Conservation (phyloP, 331 rosid species). For the Quercus lobata region DNA sequence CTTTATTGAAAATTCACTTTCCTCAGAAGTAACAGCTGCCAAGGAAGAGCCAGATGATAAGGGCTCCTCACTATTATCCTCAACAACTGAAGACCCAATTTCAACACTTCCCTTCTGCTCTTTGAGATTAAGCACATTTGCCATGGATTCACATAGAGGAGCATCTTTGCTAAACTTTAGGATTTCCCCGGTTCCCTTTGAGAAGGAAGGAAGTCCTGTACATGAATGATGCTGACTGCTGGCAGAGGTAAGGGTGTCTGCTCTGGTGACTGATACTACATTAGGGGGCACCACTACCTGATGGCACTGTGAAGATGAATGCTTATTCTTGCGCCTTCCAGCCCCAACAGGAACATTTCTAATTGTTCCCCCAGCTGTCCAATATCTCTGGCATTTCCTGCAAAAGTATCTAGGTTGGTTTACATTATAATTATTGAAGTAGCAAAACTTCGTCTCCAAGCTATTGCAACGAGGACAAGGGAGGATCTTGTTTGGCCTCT, state of each 20-base stretch:
- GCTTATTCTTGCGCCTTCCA: conserved; percentile 67
- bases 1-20: conserved; percentile 22
- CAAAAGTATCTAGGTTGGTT: conserved; percentile 73
- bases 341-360: conserved; percentile 75
- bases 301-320: conserved; percentile 15
- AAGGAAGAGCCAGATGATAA: conserved; percentile 23
- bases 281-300: conserved; percentile 8
- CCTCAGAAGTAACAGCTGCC: conserved; percentile 19
- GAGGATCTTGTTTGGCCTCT: conserved; percentile 63
- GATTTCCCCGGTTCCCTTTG: conserved; percentile 20
- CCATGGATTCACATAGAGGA: conserved; percentile 45
- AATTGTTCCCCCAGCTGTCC: conserved; percentile 75
- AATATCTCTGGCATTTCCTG: conserved; percentile 69
- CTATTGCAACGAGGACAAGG: conserved; percentile 82
- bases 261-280: conserved; percentile 10
- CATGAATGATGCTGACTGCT: conserved; percentile 4
- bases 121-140: conserved; percentile 35
- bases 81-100: conserved; percentile 17
- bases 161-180: conserved; percentile 20
- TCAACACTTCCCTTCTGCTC: conserved; percentile 21
- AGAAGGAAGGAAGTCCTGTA: conserved; percentile 10
- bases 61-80: conserved; percentile 28
- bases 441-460: conserved; percentile 64
- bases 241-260: conserved; percentile 12
- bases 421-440: conserved; percentile 65